Evolutionary conservation across 805 yeast species (phyloP), one percentile per base, ranked within the genome.

Genomic region (Nakazawaea populi): DNA sequence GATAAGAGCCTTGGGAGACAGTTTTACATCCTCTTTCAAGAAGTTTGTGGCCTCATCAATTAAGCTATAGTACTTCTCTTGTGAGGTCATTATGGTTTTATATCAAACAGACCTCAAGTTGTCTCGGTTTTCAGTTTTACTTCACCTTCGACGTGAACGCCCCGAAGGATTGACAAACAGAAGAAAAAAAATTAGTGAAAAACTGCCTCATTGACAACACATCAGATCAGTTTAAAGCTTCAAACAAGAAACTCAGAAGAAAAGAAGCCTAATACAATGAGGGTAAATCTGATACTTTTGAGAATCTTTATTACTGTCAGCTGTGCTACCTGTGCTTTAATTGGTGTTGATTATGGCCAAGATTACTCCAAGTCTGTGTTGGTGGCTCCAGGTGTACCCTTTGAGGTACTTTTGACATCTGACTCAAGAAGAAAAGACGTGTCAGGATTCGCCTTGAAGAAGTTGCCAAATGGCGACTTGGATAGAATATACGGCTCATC

Each of bases 391-490:
- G 89, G 90, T 10, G 82, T 89, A 24, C 86, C 90, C 12, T 83
- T 91, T 62, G 98, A 94, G 61, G 77, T 94, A 40, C 85, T 94
- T 11, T 71, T 94, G 54, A 89, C 97, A 4, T 85, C 89, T 29
- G 98, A 94, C 60, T 85, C 96, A 3, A 89, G 90, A 67, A 76
- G 99, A 52, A 94, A 94, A 64, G 98, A 92, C 60, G 72, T 83
- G 4, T 77, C 91, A 4, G 97, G 95, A 1, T 58, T 94, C 10
- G 83, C 87, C 0, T 73, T 91, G 54, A 77, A 82, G 47, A 70
- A 32, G 56, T 65, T 51, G 41, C 60, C 65, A 49, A 69, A 56
- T 0, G 71, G 71, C 31, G 82, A 75, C 28, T 53, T 85, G 12
- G 92, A 87, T 60, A 76, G 98, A 58, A 70, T 80, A 1, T 89